Base-by-base conservation (phyloP, 1,284 basidiomycete species). In the Austropuccinia psidii region DNA sequence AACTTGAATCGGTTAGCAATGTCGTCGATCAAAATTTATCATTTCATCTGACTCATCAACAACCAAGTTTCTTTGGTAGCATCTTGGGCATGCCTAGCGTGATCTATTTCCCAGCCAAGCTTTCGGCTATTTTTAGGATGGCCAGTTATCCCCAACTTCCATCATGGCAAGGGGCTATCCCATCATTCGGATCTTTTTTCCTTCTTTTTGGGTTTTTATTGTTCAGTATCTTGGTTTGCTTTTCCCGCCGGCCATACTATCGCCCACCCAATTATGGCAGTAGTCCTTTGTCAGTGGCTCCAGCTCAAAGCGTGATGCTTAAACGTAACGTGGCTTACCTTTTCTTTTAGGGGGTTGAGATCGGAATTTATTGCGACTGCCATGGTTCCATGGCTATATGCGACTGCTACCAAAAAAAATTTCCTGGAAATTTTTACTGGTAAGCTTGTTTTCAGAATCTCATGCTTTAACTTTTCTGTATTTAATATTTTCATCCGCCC, bases 371-470 rank as follows among this genome's bases (percentile, higher is more conserved):
- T 73, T 15, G 60, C 70, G 27, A 54, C 49, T 17, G 70, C 70
- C 8, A 73, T 73, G 70, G 24, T 58, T 43, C 70, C 60, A 41
- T 73, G 58, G 58, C 21, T 73, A 37, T 73, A 64, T 64, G 35
- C 39, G 13, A 39, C 58, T 3, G 47, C 58, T 19, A 43, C 47
- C n/a, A 60, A 61, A n/a, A 37, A 50, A 27, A 73, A 73, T 39
- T 49, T 73, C 45, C 17, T 73, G 17, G 58, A 39, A 19, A 54
- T 43, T 31, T 24, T 73, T 50, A 64, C 58, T 4, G 60, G 70
- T 73, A 31, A 73, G 58, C 17, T 31, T 1, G 8, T 1, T 54
- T 67, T 37, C 33, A 17, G 45, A 17, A 41, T n/a, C n/a, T 27
- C 13, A 21, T 11, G 15, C 19, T 9, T 19, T 35, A 17, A 7